Evolutionary conservation across 1,284 basidiomycete genomes (phyloP).

Genomic region (Singerocomus rubriflavus): DNA sequence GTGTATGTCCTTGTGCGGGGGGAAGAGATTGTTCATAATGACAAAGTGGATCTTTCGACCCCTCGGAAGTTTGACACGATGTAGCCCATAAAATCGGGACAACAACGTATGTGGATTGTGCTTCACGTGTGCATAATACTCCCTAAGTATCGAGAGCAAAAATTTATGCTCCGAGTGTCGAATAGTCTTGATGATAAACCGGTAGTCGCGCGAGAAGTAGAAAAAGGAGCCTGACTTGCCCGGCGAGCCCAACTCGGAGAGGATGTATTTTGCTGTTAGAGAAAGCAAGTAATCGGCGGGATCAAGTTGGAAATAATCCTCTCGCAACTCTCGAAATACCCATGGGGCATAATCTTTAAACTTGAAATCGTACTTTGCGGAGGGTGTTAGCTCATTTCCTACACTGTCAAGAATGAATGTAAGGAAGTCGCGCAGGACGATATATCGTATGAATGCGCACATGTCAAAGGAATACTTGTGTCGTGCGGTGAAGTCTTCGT

Average conservation of each 20-base stretch:
- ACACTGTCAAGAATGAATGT: constrained; percentile 48
- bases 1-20: constrained; percentile 95
- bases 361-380: constrained; percentile 96
- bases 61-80: constrained; percentile 93
- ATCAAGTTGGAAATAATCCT: constrained; percentile 93
- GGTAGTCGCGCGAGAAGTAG: constrained; percentile 98
- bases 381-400: constrained; percentile 96
- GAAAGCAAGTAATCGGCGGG: constrained; percentile 97
- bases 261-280: constrained; percentile 95
- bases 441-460: constrained; percentile 44
- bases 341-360: constrained; percentile 99
- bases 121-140: constrained; percentile 88
- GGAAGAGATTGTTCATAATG: constrained; percentile 99
- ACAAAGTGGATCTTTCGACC: constrained; percentile 98
- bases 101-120: constrained; percentile 92
- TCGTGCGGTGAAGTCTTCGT: constrained; percentile 84
- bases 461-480: constrained; percentile 99
- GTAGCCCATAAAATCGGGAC: constrained; percentile 93
- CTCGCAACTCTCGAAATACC: constrained; percentile 94
- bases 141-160: constrained; percentile 77
- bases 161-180: constrained; percentile 95
- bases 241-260: constrained; percentile 97
- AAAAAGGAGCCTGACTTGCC: constrained; percentile 99
- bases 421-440: constrained; percentile 8
- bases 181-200: constrained; percentile 99